These are phyloP conservation scores for Beta corolliflora DNA, from an alignment of 179 eudicot genomes.

Conservation along the genomic window DNA sequence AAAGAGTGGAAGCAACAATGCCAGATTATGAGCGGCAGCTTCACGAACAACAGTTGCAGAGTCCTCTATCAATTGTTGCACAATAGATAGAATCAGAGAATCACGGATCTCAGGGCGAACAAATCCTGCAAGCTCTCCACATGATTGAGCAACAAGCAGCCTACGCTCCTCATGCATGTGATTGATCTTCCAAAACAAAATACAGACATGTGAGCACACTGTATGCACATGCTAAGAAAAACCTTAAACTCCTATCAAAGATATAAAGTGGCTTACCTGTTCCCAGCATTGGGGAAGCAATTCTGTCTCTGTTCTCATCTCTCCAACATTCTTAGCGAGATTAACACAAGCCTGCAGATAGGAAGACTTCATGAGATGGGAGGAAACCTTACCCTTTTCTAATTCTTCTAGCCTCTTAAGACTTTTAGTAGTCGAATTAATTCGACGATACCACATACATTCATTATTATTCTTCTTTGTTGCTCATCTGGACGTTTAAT, in stretches of 20 bases:
- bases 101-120: slow-evolving; percentile 99
- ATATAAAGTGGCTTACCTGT: slow-evolving; percentile 58
- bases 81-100: slow-evolving; percentile 93
- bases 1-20: slow-evolving; percentile 97
- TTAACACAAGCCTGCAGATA: slow-evolving; percentile 83
- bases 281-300: slow-evolving; percentile 99
- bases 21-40: slow-evolving; percentile 98
- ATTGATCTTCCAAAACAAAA: slow-evolving; percentile 69
- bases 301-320: slow-evolving; percentile 99
- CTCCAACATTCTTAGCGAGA: slow-evolving; percentile 94
- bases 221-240: slow-evolving; percentile 1
- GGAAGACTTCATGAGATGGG: slow-evolving; percentile 5
- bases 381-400: slow-evolving; percentile 3
- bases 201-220: slow-evolving; percentile 13
- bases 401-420: background rate
- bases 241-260: background rate
- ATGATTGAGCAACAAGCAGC: slow-evolving; percentile 99
- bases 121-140: slow-evolving; percentile 97
- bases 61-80: slow-evolving; percentile 98
- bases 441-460: slow-evolving; percentile 49
- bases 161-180: slow-evolving; percentile 98
- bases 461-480: slow-evolving; percentile 97
- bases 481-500: slow-evolving; percentile 99
- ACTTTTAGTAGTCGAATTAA: background rate
- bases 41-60: slow-evolving; percentile 97